Evolutionary conservation across 2,329 filamentous ascomycete species (phyloP), one percentile per base, ranked within the genome.

Genomic region (Botrytis porri): DNA sequence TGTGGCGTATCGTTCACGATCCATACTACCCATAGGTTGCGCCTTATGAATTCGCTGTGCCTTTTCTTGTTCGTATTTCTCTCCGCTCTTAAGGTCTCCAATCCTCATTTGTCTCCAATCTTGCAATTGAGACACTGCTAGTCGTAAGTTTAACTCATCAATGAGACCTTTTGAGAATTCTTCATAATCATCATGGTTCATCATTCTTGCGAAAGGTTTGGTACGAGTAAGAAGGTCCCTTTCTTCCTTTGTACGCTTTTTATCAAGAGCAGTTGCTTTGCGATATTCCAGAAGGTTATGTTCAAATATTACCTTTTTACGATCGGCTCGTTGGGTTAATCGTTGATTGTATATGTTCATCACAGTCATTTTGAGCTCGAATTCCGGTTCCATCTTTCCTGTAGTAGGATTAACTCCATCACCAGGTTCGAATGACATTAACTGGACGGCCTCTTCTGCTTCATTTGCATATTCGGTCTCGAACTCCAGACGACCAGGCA

Each of bases 381-480:
- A 97, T 82, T 99, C 96, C 0, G 96, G 94, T 78, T 99, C 96
- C 73, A 97, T 86, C 80, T 97, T 92, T 75, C 93, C 92, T 0
- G 94, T 97, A 4, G 87, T 85, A 1, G 92, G 90, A 79, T 97
- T 97, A 77, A 97, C 86, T 73, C 96, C 96, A 83, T 98, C 95
- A 39, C 96, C 96, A 0, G 96, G 95, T 73, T 98, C 95, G 79
- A 99, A 99, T 76, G 97, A 93, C 95, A 99, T 98, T 76, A 97
- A 91, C 81, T 99, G 96, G 3, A 99, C 96, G 0, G 95, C 95
- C 83, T 98, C 97, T 84, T 99, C 96, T 0, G 96, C 96, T 79
- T 99, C 96, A 79, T 99, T 99, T 80, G 95, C 93, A 81, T 97
- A 96, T 79, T 99, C 96, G 0, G 93, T 98, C 85, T 99, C 96